Conservation (phyloP, 768 basidiomycete genomes). For the Collybiopsis luxurians region DNA sequence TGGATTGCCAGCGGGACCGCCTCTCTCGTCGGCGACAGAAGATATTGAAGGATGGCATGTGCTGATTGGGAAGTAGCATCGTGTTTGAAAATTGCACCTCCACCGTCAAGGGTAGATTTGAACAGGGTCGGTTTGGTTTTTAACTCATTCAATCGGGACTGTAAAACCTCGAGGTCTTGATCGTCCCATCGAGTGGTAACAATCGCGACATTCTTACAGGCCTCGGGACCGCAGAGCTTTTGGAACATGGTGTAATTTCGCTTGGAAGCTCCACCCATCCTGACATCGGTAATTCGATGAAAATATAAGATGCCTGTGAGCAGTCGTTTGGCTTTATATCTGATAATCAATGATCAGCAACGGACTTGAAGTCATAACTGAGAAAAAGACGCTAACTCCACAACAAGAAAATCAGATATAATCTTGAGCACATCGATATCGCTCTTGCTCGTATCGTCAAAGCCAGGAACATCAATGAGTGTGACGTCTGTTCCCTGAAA, state of each 20-base stretch:
- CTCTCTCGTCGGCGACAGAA: slow-evolving; percentile 18
- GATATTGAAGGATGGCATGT: slow-evolving; percentile 24
- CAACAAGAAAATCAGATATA: slow-evolving; percentile 22
- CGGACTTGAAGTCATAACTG: no score
- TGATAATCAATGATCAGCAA: not conserved
- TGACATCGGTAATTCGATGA: slow-evolving; percentile 51
- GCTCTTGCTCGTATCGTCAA: slow-evolving; percentile 34
- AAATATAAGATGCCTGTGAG: slow-evolving; percentile 43
- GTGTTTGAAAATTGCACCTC: slow-evolving; percentile 34
- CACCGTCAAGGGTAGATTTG: slow-evolving; percentile 38
- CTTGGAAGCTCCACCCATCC: slow-evolving; percentile 48
- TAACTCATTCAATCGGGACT: slow-evolving; percentile 33
- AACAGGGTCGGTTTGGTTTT: slow-evolving; percentile 23
- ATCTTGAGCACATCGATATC: slow-evolving; percentile 34
- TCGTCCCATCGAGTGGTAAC: slow-evolving; percentile 43
- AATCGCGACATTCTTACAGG: slow-evolving; percentile 49
- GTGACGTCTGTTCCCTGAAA: slow-evolving; percentile 27
- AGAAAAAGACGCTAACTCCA: slow-evolving; percentile 13
- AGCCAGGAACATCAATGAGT: slow-evolving; percentile 44
- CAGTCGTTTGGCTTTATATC: not conserved
- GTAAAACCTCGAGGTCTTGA: slow-evolving; percentile 28
- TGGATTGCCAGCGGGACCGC: no score
- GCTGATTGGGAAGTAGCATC: slow-evolving; percentile 24
- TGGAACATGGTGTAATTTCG: slow-evolving; percentile 41
- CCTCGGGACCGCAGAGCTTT: slow-evolving; percentile 44